phyloP scores from a whole-genome alignment of 495 filamentous ascomycete genomes.

The Aspergillus carlsbadensis region DNA sequence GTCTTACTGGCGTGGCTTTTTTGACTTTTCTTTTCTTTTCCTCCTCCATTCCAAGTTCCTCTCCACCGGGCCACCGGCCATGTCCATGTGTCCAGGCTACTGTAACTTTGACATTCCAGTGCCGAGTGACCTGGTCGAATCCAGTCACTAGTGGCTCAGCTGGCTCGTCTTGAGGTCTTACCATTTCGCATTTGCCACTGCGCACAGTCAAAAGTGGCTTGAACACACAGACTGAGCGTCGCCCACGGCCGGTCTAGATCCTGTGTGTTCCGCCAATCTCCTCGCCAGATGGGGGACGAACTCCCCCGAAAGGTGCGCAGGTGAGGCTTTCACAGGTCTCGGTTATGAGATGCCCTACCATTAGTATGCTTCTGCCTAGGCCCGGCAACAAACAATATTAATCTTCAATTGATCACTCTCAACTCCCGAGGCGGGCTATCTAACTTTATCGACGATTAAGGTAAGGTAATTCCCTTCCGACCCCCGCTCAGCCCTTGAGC shows the following conservation, averaged over 20 bases:
- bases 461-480: background rate
- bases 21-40: background rate
- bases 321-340: too few relatives aligned
- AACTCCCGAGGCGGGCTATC: background rate
- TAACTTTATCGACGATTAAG: slow-evolving; percentile 4
- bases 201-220: background rate
- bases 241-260: slow-evolving; percentile 19
- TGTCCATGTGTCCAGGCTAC: too few relatives aligned
- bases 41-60: background rate
- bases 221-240: slow-evolving; percentile 22
- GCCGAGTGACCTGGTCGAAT: background rate
- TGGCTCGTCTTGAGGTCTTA: background rate
- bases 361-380: too few relatives aligned
- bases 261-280: background rate
- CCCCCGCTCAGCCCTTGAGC: background rate
- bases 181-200: background rate
- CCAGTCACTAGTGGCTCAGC: background rate
- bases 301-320: too few relatives aligned
- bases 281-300: too few relatives aligned
- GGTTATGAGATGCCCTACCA: too few relatives aligned
- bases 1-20: background rate
- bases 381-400: background rate
- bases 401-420: background rate
- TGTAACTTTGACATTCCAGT: background rate
- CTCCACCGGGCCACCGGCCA: too few relatives aligned